Evolutionary conservation across 169 alveolate genomes (phyloP), one percentile per base, ranked within the genome.

Genomic region (Pseudocohnilembus persalinus): DNA sequence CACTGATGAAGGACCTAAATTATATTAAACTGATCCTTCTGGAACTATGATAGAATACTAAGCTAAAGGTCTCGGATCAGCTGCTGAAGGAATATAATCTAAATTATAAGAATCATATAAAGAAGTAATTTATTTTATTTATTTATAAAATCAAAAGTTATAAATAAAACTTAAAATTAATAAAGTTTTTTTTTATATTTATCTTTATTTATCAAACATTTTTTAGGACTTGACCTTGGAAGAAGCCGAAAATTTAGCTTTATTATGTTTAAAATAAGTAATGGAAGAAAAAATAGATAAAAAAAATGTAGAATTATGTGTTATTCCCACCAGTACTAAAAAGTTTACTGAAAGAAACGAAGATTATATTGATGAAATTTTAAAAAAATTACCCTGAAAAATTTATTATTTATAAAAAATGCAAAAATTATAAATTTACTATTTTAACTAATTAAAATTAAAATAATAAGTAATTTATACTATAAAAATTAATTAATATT

Each of bases 241-340:
- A 63, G 99, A 98, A 82, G 99, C 99, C 32, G 99, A 98, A 87
- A 93, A 95, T 83, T 90, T 98, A 81, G 99, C 98, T 65, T 91
- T 98, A 31, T 96, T 96, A 64, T 98, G 98, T 79, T 97, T 99
- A 82, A 96, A 99, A 86, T 99, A 98, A 89, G 99, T 98, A 30
- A 98, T 99, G 99, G 99, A 98, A 90, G 99, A 99, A 83, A 98
- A 81, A 74, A 82, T 82, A 63, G 95, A 96, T 81, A 92, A 96
- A 30, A 89, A 93, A 78, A 99, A 99, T 91, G 99, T 98, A 34
- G 99, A 99, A 94, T 93, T 99, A 85, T 97, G 98, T 33, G 95
- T 91, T 29, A 93, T 95, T 68, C 81, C 93, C 31, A 83, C 90
- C 35, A 77, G 34, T n/a, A 86, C 82, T 31, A 86, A 88, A 78